Percentiles rank a stretch among this genome's conserved stretches.
phyloP scores from a whole-genome alignment of 257 asterid species.

The Nicotiana otophora region DNA sequence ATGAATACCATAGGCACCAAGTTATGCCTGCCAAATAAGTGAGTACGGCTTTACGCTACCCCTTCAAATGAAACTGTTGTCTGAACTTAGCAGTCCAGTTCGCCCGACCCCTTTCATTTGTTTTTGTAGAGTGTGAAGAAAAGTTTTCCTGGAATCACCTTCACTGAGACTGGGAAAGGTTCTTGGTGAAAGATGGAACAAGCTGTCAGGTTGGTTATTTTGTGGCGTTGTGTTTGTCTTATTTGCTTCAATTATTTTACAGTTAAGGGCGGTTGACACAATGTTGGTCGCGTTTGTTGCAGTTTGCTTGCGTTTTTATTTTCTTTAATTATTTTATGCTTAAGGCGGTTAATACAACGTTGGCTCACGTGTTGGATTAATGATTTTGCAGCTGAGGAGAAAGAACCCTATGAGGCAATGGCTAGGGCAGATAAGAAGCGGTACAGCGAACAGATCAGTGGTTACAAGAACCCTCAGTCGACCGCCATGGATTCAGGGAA shows the following conservation, averaged over 20 bases:
- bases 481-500: slow-evolving; percentile 35
- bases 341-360: background rate
- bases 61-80: slow-evolving; percentile 50
- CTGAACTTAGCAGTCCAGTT: slow-evolving; percentile 59
- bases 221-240: slow-evolving; percentile 21
- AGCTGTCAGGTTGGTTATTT: slow-evolving; percentile 57
- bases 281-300: slow-evolving; percentile 5
- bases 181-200: slow-evolving; percentile 86
- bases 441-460: slow-evolving; percentile 57
- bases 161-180: slow-evolving; percentile 67
- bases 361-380: background rate
- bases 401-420: slow-evolving; percentile 73
- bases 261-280: background rate
- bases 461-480: slow-evolving; percentile 57
- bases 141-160: slow-evolving; percentile 70
- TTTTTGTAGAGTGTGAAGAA: slow-evolving; percentile 59
- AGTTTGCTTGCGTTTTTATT: slow-evolving; percentile 19
- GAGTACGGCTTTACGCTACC: slow-evolving; percentile 50
- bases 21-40: slow-evolving; percentile 76
- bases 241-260: background rate
- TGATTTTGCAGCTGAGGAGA: slow-evolving; percentile 65
- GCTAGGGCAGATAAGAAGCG: slow-evolving; percentile 82
- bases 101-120: slow-evolving; percentile 44
- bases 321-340: background rate
- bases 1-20: slow-evolving; percentile 63